These are phyloP conservation scores for Talaromyces marneffei DNA, from an alignment of 2,329 filamentous ascomycete genomes.

Conservation along the genomic window DNA sequence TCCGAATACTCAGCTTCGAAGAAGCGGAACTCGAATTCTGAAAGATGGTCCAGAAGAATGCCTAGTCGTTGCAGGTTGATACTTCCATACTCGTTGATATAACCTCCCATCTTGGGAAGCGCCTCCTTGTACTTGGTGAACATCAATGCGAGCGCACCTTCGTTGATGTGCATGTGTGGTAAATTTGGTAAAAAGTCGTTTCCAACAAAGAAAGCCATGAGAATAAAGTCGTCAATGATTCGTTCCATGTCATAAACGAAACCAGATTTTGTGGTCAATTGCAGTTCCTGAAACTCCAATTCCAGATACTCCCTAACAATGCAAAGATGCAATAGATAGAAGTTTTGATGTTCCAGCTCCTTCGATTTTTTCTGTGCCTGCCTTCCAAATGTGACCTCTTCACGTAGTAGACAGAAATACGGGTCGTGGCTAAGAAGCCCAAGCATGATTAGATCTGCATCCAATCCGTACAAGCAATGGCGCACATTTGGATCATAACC, in stretches of 20 bases:
- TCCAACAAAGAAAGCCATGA: conserved; percentile 99
- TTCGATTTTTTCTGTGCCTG: conserved; percentile 83
- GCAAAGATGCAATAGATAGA: conserved; percentile 94
- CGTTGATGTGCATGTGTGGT: conserved; percentile 95
- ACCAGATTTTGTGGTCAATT: conserved; percentile 62
- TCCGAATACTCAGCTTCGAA: conserved; percentile 89
- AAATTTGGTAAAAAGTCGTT: conserved; percentile 98
- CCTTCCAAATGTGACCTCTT: conserved; percentile 95
- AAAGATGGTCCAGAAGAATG: conserved; percentile 73
- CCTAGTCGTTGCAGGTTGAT: conserved; percentile 81
- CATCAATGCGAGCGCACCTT: conserved; percentile 94
- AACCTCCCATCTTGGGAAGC: conserved; percentile 79
- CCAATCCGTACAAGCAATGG: conserved; percentile 93
- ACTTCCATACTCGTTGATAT: conserved; percentile 90
- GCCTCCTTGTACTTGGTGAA: conserved; percentile 93
- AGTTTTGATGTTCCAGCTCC: conserved; percentile 97
- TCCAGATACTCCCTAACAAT: conserved; percentile 97
- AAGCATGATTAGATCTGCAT: conserved; percentile 98
- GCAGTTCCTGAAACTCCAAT: conserved; percentile 90
- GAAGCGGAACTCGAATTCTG: conserved; percentile 82
- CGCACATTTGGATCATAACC: conserved; percentile 88
- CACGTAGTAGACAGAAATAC: conserved; percentile 92
- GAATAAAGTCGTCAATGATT: conserved; percentile 97
- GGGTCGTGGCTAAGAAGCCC: conserved; percentile 95
- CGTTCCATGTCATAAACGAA: conserved; percentile 91